Percentiles rank a stretch among this genome's conserved stretches.
These are phyloP conservation scores for Ustilago bromivora DNA, from an alignment of 1,284 basidiomycete species.

Conservation along the genomic window DNA sequence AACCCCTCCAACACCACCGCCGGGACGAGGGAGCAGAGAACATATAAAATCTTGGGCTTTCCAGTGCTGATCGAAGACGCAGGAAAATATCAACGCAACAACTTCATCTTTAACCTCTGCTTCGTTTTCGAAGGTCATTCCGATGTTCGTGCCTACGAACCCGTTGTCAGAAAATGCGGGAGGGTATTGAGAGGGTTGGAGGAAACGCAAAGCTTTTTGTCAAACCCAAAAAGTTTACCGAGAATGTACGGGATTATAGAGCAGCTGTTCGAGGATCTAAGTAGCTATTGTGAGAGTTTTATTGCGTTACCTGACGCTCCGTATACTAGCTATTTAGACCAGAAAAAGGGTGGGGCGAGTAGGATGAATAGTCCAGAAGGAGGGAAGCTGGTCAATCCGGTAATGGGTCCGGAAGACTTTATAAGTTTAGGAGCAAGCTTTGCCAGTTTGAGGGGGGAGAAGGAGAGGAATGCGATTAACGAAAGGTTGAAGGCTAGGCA, in stretches of 20 bases:
- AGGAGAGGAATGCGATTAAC: conserved; percentile 42
- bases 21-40: conserved; percentile 26
- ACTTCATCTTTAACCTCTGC: conserved; percentile 89
- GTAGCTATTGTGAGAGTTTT: conserved; percentile 78
- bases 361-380: conserved; percentile 37
- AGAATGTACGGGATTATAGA: conserved; percentile 89
- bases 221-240: conserved; percentile 78
- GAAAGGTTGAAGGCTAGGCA: conserved; percentile 44
- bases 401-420: conserved; percentile 40
- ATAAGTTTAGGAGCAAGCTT: conserved; percentile 41
- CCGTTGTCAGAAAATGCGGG: conserved; percentile 92
- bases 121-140: conserved; percentile 92
- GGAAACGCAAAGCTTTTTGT: conserved; percentile 91
- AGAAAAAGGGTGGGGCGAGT: conserved; percentile 3
- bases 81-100: conserved; percentile 64
- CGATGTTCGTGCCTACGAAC: conserved; percentile 93
- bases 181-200: conserved; percentile 87
- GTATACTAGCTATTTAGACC: conserved; percentile 27
- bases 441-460: conserved; percentile 34
- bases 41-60: conserved; percentile 65
- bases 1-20: conserved; percentile 2
- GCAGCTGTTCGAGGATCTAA: conserved; percentile 95
- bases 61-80: conserved; percentile 62
- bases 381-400: conserved; percentile 15
- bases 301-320: conserved; percentile 65